These are phyloP conservation scores for Salvia sclarea DNA, from an alignment of 305 asterid species.

Conservation along the genomic window DNA sequence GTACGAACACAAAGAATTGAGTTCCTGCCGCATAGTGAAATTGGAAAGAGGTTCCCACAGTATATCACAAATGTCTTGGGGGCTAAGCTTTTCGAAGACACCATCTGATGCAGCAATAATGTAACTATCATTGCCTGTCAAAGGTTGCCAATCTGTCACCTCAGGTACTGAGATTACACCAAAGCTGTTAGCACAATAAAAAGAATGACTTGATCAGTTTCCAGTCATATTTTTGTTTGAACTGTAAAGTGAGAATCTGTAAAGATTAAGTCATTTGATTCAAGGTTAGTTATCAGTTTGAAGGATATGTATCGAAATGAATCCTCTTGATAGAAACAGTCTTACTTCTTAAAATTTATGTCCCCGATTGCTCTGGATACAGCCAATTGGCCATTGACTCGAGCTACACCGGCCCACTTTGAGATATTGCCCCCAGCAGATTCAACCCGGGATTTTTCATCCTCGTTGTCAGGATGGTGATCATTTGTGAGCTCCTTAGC, in stretches of 20 bases:
- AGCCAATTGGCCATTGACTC: constrained; percentile 94
- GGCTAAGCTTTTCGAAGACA: constrained; percentile 77
- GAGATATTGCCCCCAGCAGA: constrained; percentile 92
- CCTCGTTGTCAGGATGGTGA: constrained; percentile 97
- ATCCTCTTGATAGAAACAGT: constrained; percentile 25
- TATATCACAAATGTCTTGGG: constrained; percentile 89
- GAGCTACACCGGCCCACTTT: constrained; percentile 89
- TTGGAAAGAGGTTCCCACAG: constrained; percentile 67
- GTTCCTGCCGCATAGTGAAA: constrained; percentile 42
- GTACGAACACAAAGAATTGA: constrained; percentile 55
- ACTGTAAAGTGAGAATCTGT: neutral
- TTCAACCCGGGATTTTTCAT: constrained; percentile 82
- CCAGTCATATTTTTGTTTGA: constrained; percentile 8
- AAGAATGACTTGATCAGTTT: constrained; percentile 25
- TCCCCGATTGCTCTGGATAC: constrained; percentile 96
- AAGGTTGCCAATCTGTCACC: constrained; percentile 94
- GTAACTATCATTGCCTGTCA: constrained; percentile 80
- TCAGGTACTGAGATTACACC: constrained; percentile 95
- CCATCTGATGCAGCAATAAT: constrained; percentile 95
- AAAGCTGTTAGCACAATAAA: constrained; percentile 55
- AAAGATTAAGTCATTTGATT: constrained; percentile 1
- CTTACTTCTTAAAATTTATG: constrained; percentile 70
- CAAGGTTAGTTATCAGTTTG: constrained; percentile 16
- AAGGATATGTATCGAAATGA: constrained; percentile 8
- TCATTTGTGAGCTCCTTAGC: constrained; percentile 91